phyloP scores from a whole-genome alignment of 163 green algal genomes.

The Scenedesmus sp. region DNA sequence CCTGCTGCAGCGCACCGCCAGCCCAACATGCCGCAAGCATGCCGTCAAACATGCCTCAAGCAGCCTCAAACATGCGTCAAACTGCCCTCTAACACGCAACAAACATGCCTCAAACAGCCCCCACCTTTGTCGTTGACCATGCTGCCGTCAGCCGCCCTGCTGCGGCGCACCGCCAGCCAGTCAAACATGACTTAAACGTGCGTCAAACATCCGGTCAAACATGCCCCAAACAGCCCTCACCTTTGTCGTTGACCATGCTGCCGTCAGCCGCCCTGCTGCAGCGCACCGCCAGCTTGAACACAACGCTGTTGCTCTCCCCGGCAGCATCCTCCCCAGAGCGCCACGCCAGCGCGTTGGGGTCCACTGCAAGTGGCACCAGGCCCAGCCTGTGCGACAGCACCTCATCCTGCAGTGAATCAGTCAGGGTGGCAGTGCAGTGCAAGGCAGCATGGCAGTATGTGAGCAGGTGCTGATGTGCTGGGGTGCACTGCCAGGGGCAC shows the following conservation, averaged over 20 bases:
- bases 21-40: background rate
- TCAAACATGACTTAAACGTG: background rate
- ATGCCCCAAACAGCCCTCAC: slow-evolving; percentile 26
- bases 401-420: slow-evolving; percentile 78
- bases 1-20: background rate
- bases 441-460: background rate
- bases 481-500: slow-evolving; percentile 81
- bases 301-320: slow-evolving; percentile 95
- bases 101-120: background rate
- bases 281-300: slow-evolving; percentile 91
- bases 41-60: too few species aligned
- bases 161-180: background rate
- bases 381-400: slow-evolving; percentile 96
- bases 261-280: slow-evolving; percentile 65
- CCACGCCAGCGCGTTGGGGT: slow-evolving; percentile 70
- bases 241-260: slow-evolving; percentile 58
- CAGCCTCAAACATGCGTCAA: too few species aligned
- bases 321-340: slow-evolving; percentile 44
- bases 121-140: background rate
- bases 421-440: background rate
- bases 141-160: background rate
- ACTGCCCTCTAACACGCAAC: background rate
- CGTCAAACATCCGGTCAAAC: background rate
- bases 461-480: background rate
- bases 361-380: slow-evolving; percentile 90